These are phyloP conservation scores for Thelonectria rubi DNA, from an alignment of 2,329 filamentous ascomycete species.

Conservation along the genomic window DNA sequence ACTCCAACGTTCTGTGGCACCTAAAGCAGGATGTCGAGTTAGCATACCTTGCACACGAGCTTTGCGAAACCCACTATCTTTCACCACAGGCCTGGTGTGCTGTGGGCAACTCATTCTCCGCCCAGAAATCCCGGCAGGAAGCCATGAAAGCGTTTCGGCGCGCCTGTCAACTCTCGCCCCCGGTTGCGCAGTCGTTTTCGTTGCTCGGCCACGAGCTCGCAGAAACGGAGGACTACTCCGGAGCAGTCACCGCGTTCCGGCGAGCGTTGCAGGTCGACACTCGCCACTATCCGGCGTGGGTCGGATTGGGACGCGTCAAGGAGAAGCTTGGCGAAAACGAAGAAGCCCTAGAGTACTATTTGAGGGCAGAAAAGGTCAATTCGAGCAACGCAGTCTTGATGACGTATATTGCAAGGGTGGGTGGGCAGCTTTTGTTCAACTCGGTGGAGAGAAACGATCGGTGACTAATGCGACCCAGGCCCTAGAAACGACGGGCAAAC, in stretches of 20 bases:
- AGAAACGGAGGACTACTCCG: slow-evolving; percentile 30
- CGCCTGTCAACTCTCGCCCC: slow-evolving; percentile 30
- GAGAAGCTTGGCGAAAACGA: slow-evolving; percentile 30
- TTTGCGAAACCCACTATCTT: slow-evolving; percentile 28
- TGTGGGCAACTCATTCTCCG: slow-evolving; percentile 31
- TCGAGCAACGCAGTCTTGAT: slow-evolving; percentile 31
- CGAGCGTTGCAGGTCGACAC: slow-evolving; percentile 31
- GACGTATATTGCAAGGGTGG: slow-evolving; percentile 32
- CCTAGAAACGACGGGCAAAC: slow-evolving; percentile 23
- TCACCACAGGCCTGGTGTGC: slow-evolving; percentile 35
- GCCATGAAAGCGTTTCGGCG: slow-evolving; percentile 33
- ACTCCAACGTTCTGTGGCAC: slow-evolving; percentile 37
- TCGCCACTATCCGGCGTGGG: slow-evolving; percentile 36
- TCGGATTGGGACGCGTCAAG: slow-evolving; percentile 31
- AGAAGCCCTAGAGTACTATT: slow-evolving; percentile 30
- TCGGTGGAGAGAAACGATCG: slow-evolving; percentile 8
- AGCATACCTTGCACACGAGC: slow-evolving; percentile 34
- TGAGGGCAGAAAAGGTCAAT: slow-evolving; percentile 33
- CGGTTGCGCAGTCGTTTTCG: slow-evolving; percentile 30
- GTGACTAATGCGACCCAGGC: slow-evolving; percentile 18
- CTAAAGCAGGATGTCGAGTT: slow-evolving; percentile 35
- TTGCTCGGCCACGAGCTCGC: slow-evolving; percentile 35
- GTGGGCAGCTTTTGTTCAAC: slow-evolving; percentile 7
- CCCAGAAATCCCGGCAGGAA: slow-evolving; percentile 24
- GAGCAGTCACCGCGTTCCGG: slow-evolving; percentile 28